phyloP scores from a whole-genome alignment of 345 rosid species.

The Eutrema yunnanense region DNA sequence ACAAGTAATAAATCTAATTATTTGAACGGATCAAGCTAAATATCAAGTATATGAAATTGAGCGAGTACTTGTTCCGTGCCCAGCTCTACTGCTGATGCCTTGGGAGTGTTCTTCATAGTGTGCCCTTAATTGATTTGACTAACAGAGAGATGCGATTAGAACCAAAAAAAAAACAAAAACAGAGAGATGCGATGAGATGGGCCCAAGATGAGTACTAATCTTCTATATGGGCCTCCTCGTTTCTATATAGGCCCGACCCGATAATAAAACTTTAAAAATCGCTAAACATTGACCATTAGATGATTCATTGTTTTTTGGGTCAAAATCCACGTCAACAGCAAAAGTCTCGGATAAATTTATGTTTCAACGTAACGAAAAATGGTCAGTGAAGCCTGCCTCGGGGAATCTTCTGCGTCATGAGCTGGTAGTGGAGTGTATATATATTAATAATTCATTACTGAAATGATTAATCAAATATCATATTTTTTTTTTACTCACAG shows the following conservation, averaged over 20 bases:
- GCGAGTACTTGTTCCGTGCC: no score
- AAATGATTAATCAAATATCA: background rate
- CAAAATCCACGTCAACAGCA: background rate
- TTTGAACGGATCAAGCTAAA: no score
- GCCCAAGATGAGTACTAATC: background rate
- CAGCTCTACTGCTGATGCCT: no score
- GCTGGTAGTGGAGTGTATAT: background rate
- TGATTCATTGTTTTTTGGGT: background rate
- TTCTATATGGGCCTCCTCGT: background rate
- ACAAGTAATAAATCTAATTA: no score
- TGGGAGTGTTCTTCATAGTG: background rate
- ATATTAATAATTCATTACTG: background rate
- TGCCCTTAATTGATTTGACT: background rate
- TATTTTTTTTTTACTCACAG: conserved; percentile 11
- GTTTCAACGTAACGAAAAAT: background rate
- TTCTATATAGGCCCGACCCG: background rate
- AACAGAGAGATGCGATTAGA: no score
- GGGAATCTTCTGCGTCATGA: conserved; percentile 13
- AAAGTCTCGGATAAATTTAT: background rate
- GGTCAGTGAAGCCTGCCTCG: background rate
- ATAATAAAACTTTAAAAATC: no score
- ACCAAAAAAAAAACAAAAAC: no score
- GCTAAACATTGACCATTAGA: no score
- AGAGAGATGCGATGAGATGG: background rate
- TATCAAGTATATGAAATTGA: no score